Evolutionary conservation across 352 stramenopile species (phyloP).

Genomic region (Phytophthora cajani): DNA sequence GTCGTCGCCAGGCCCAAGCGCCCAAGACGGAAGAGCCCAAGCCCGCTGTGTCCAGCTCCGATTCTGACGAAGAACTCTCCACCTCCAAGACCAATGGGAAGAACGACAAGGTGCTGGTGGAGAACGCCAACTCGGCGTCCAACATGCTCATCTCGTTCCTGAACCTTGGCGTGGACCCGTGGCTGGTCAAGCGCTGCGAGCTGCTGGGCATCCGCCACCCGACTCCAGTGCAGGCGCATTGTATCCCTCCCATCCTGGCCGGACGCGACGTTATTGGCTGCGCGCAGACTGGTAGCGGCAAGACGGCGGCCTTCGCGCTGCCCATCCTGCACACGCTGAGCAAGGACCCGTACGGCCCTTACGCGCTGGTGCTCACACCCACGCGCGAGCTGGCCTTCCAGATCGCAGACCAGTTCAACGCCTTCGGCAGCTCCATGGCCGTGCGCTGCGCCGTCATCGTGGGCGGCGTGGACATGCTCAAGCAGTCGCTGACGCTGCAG

Average conservation of each 20-base stretch:
- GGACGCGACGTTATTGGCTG: constrained; percentile 93
- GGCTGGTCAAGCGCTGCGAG: constrained; percentile 88
- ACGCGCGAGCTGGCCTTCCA: constrained; percentile 98
- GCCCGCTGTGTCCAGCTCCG: constrained; percentile 1
- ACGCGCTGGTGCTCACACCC: constrained; percentile 96
- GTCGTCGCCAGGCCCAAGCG: constrained; percentile 44
- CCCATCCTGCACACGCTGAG: constrained; percentile 97
- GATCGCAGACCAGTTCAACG: constrained; percentile 97
- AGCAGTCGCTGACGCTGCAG: constrained; percentile 91
- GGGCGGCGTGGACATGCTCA: constrained; percentile 95
- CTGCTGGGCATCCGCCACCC: constrained; percentile 87
- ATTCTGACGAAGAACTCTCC: neutral
- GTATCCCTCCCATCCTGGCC: constrained; percentile 90
- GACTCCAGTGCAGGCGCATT: constrained; percentile 91
- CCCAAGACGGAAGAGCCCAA: constrained; percentile 9
- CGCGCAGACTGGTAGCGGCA: constrained; percentile 96
- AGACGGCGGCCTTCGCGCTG: constrained; percentile 98
- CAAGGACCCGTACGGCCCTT: constrained; percentile 95
- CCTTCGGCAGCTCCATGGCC: constrained; percentile 92
- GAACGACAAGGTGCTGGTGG: constrained; percentile 56
- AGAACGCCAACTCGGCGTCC: constrained; percentile 36
- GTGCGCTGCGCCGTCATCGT: constrained; percentile 94
- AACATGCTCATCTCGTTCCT: constrained; percentile 81
- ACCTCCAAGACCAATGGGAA: neutral
- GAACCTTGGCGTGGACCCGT: constrained; percentile 86